These are phyloP conservation scores for Septoria linicola DNA, from an alignment of 2,329 filamentous ascomycete genomes.

Conservation along the genomic window DNA sequence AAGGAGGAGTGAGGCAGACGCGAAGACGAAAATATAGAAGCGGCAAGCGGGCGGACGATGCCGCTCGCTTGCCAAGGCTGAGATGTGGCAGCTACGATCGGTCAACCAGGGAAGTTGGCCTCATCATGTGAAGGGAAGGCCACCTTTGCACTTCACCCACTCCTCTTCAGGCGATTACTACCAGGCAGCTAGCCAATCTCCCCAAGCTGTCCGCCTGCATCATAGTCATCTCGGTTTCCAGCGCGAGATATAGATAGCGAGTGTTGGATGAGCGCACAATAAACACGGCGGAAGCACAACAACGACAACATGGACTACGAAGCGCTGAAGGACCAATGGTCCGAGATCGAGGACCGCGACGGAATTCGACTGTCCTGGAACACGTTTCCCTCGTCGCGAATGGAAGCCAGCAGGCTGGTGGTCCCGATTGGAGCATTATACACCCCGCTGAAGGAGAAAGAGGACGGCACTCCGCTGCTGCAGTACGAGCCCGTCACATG, in stretches of 20 bases:
- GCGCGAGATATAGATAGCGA: neutral
- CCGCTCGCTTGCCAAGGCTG: constrained; percentile 9
- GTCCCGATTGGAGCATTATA: constrained; percentile 96
- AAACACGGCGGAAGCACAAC: constrained; percentile 12
- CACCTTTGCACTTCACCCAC: constrained; percentile 1
- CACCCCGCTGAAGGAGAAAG: constrained; percentile 92
- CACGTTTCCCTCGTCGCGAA: constrained; percentile 94
- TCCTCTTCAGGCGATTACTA: neutral
- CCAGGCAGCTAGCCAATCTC: too few species aligned
- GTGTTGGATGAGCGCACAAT: constrained; percentile 20
- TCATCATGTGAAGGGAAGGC: constrained; percentile 11
- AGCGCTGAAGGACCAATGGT: constrained; percentile 91
- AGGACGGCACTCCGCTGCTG: constrained; percentile 73
- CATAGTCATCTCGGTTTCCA: constrained; percentile 2
- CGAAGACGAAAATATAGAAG: constrained; percentile 20
- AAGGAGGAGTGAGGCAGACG: constrained; percentile 38
- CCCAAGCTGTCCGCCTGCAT: neutral
- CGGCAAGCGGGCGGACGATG: neutral
- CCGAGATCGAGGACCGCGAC: constrained; percentile 93
- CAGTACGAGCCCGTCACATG: constrained; percentile 97
- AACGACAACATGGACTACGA: constrained; percentile 78
- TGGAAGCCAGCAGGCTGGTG: constrained; percentile 56
- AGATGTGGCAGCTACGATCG: constrained; percentile 14
- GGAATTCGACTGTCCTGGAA: constrained; percentile 97
- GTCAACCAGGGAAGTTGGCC: constrained; percentile 10